Evolutionary conservation across 768 basidiomycete species (phyloP).

Genomic region (Suillus plorans): DNA sequence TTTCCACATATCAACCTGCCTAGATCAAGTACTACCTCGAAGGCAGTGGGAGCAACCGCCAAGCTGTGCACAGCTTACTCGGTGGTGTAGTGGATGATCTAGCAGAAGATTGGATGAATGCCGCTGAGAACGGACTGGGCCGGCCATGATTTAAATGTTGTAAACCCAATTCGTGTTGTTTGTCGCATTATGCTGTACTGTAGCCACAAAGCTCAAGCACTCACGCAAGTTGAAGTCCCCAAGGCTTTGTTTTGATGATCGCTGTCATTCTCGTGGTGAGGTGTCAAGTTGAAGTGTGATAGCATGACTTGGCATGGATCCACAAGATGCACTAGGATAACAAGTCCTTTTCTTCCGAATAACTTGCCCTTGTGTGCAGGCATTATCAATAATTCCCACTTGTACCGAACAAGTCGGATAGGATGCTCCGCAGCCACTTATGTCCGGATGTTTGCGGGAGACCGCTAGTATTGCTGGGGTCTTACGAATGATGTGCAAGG

Average conservation of each 20-base stretch:
- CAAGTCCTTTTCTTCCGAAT: neutral
- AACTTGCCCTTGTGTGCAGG: neutral
- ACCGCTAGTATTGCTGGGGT: neutral
- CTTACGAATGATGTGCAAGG: neutral
- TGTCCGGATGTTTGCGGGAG: neutral
- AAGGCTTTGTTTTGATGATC: no score
- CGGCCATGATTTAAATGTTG: conserved; percentile 22
- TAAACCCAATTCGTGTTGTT: neutral
- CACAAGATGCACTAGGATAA: neutral
- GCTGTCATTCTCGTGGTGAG: no score
- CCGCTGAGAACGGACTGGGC: conserved; percentile 48
- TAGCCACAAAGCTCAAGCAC: neutral
- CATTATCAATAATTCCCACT: neutral
- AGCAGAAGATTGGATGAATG: conserved; percentile 67
- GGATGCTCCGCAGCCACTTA: neutral
- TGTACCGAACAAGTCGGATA: neutral
- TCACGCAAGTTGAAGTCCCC: neutral
- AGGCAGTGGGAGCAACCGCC: conserved; percentile 58
- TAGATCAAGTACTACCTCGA: conserved; percentile 90
- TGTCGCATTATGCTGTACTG: neutral
- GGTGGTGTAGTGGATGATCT: conserved; percentile 58
- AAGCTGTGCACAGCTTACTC: conserved; percentile 50
- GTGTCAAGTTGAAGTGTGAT: neutral
- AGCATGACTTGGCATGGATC: conserved; percentile 14
- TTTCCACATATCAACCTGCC: neutral